These are phyloP conservation scores for Exophiala sideris DNA, from an alignment of 2,329 filamentous ascomycete genomes.

Conservation along the genomic window DNA sequence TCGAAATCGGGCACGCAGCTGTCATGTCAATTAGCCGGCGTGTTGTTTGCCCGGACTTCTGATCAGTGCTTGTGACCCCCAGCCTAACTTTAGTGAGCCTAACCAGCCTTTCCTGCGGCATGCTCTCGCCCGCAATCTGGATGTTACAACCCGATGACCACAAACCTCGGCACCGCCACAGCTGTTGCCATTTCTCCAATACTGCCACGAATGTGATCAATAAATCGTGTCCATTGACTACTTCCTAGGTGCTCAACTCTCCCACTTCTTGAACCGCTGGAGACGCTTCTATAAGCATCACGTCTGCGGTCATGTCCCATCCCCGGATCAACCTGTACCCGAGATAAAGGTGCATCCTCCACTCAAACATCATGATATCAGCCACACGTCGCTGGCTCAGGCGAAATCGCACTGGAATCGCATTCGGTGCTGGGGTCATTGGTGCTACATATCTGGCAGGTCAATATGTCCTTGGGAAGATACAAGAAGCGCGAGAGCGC, in stretches of 20 bases:
- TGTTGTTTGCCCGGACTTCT: no score
- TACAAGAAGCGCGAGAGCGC: slow-evolving; percentile 88
- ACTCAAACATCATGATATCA: slow-evolving; percentile 62
- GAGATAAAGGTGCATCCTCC: slow-evolving; percentile 18
- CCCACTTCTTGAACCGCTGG: slow-evolving; percentile 4
- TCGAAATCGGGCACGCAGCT: no score
- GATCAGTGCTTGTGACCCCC: background rate
- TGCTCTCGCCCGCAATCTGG: no score
- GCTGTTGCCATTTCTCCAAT: background rate
- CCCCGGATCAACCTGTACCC: slow-evolving; percentile 11
- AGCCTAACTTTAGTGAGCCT: background rate
- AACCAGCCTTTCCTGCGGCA: slow-evolving; percentile 1
- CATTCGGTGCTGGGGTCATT: slow-evolving; percentile 80
- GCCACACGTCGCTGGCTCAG: slow-evolving; percentile 86
- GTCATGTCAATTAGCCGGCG: no score
- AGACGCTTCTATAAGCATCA: background rate
- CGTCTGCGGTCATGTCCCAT: slow-evolving; percentile 22
- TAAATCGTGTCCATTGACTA: slow-evolving; percentile 3
- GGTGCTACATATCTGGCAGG: slow-evolving; percentile 88
- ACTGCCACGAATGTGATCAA: slow-evolving; percentile 3
- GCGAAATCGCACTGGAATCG: slow-evolving; percentile 85
- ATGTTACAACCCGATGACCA: no score
- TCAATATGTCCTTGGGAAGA: slow-evolving; percentile 87
- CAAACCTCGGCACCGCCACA: background rate
- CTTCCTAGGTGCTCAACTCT: slow-evolving; percentile 1